Evolutionary conservation across 1,284 basidiomycete genomes (phyloP).

Genomic region (Heterobasidion occidentale): DNA sequence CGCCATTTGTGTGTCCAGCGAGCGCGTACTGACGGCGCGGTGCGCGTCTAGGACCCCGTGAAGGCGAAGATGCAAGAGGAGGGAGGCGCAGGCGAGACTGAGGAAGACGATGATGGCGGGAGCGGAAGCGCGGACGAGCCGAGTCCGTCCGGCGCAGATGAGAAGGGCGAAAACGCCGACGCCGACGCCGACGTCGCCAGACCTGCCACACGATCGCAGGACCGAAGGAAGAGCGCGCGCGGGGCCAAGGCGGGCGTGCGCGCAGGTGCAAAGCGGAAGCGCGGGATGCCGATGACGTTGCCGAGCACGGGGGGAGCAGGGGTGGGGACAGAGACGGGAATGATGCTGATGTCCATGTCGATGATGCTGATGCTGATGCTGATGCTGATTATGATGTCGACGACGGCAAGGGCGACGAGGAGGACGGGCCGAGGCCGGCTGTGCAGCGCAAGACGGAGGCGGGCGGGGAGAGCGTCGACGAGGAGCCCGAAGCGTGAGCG

Average conservation of each 20-base stretch:
- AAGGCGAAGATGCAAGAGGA: constrained; percentile 17
- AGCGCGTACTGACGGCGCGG: too few species aligned
- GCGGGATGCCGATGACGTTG: constrained; percentile 1
- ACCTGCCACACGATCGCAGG: neutral
- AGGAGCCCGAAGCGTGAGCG: neutral
- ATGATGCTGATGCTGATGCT: neutral
- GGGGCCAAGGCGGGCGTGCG: neutral
- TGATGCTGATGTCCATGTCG: neutral
- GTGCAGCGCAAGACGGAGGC: neutral
- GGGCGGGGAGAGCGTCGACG: neutral
- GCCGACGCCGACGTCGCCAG: neutral
- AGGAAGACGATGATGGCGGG: neutral
- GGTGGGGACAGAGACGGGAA: neutral
- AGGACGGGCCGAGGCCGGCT: too few species aligned
- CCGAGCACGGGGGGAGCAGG: neutral
- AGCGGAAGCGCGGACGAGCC: neutral
- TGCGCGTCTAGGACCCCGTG: constrained; percentile 18
- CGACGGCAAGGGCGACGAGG: too few species aligned
- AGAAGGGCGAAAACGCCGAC: neutral
- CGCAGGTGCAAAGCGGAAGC: constrained; percentile 4
- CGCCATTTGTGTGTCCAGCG: too few species aligned
- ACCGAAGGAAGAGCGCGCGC: neutral
- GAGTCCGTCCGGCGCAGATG: neutral
- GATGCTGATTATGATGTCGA: neutral
- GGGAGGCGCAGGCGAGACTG: neutral